These are phyloP conservation scores for Oryza longistaminata DNA, from an alignment of 176 grass and related monocot species.

Conservation along the genomic window DNA sequence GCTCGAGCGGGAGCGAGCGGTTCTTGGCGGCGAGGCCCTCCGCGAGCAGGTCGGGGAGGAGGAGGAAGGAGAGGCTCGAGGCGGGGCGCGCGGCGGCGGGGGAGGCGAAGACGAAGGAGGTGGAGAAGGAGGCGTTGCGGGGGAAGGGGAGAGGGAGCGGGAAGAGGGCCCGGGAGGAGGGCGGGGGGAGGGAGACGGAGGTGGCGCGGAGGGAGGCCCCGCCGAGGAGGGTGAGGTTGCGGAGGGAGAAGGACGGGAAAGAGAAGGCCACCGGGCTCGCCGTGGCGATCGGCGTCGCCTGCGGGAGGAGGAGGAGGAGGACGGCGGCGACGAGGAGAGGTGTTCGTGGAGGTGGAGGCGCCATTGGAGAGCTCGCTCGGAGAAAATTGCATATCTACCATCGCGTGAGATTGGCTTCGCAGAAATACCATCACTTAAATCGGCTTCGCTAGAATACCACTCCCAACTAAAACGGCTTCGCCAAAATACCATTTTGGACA, in stretches of 20 bases:
- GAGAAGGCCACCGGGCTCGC: constrained; percentile 20
- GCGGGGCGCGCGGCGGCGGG: constrained; percentile 18
- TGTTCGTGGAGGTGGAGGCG: background rate
- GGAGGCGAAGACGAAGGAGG: constrained; percentile 38
- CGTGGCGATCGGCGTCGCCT: background rate
- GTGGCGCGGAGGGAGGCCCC: constrained; percentile 28
- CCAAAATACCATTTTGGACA: too few relatives aligned
- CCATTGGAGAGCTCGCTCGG: too few relatives aligned
- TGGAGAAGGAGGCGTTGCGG: constrained; percentile 36
- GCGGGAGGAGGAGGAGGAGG: constrained; percentile 11
- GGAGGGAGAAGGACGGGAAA: constrained; percentile 39
- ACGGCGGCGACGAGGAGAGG: background rate
- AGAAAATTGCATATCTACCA: too few relatives aligned
- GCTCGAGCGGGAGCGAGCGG: constrained; percentile 31
- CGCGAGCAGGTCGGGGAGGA: constrained; percentile 33
- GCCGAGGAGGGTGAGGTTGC: constrained; percentile 43
- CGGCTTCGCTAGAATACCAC: too few relatives aligned
- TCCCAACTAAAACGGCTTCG: too few relatives aligned
- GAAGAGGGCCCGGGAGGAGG: constrained; percentile 41
- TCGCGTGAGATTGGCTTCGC: too few relatives aligned
- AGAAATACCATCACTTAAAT: too few relatives aligned
- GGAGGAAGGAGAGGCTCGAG: constrained; percentile 38
- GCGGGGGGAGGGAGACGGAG: constrained; percentile 27
- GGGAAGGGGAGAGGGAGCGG: constrained; percentile 32
- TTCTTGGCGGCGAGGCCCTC: background rate